Evolutionary conservation across 176 grass and related monocot genomes (phyloP), one percentile per base, ranked within the genome.

Genomic region (Avena eriantha): DNA sequence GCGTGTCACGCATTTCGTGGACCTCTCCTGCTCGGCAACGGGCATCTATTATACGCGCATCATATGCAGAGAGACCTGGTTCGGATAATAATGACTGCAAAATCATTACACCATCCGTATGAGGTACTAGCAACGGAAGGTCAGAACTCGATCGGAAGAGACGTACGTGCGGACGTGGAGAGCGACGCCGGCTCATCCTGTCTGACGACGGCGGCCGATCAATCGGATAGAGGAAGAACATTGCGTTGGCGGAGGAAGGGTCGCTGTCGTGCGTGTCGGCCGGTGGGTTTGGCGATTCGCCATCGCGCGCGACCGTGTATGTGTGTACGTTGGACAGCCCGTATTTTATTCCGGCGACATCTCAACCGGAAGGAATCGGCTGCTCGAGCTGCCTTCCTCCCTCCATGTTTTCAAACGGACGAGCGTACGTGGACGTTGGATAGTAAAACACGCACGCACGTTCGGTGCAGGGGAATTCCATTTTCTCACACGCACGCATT

Each of bases 181-280:
- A 9, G 64, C 22, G 79, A 83, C 80, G 33, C 33, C n/a, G 31
- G 36, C 4, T 53, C 10, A 13, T 8, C 39, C 16, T 77, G 79
- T 78, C 57, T 50, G 68, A 5, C 48, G 65, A 39, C 36, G 36
- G 36, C 35, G 34, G 29, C 29, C 24, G 80, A 65, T 21, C 56
- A 23, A 70, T 10, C 76, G 7, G 23, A 59, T 50, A 19, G 33
- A 39, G 13, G 39, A 79, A 23, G 64, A 50, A 48, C 35, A 2
- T 36, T 36, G 46, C 23, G 46, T 16, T 33, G 73, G 73, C 4
- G 61, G 7, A 69, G 63, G 7, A 77, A 15, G 17, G 10, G 73
- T 77, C 81, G 57, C 14, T 54, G 58, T 85, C 81, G 76, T 33
- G 14, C 48, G 85, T 80, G 81, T 84, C 85, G 76, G 76, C 57